Percentiles rank a stretch among this genome's conserved stretches.
Evolutionary conservation across 768 basidiomycete species (phyloP).

Genomic region (Calocera cornea): DNA sequence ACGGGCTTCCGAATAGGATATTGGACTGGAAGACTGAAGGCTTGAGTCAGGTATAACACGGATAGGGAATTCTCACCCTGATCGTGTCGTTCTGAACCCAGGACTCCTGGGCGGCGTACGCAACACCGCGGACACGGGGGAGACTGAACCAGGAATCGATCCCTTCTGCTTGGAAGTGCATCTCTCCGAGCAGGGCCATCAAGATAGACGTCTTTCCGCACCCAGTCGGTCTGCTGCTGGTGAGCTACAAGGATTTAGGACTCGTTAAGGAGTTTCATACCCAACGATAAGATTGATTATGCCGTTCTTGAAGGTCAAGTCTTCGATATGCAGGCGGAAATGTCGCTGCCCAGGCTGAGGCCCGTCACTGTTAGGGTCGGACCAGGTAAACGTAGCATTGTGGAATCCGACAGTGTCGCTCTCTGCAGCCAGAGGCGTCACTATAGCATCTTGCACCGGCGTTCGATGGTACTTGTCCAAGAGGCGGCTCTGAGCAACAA

Average conservation of each 20-base stretch:
- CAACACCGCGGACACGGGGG: slow-evolving; percentile 25
- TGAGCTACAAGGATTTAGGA: slow-evolving; percentile 12
- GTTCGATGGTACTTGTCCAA: too few species aligned
- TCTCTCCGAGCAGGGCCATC: slow-evolving; percentile 27
- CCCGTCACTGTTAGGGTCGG: slow-evolving; percentile 30
- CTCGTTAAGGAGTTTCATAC: slow-evolving; percentile 15
- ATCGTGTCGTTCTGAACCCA: slow-evolving; percentile 25
- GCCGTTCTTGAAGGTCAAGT: slow-evolving; percentile 23
- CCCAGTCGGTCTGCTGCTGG: neutral
- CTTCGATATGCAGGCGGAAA: slow-evolving; percentile 22
- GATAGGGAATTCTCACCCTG: neutral
- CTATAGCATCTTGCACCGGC: too few species aligned
- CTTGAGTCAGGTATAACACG: neutral
- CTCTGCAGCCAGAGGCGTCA: neutral
- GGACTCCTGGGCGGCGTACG: slow-evolving; percentile 26
- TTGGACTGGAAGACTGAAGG: slow-evolving; percentile 18
- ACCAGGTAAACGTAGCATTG: slow-evolving; percentile 41
- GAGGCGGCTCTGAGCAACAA: too few species aligned
- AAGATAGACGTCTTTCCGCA: slow-evolving; percentile 6
- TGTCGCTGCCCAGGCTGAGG: slow-evolving; percentile 41
- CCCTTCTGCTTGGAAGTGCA: slow-evolving; percentile 20
- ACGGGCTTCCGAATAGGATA: slow-evolving; percentile 26
- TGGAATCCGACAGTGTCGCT: slow-evolving; percentile 14
- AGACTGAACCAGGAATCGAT: slow-evolving; percentile 22
- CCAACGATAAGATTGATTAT: slow-evolving; percentile 26